phyloP scores from a whole-genome alignment of 192 early-diverging fungal species.

The Coemansia sp. region DNA sequence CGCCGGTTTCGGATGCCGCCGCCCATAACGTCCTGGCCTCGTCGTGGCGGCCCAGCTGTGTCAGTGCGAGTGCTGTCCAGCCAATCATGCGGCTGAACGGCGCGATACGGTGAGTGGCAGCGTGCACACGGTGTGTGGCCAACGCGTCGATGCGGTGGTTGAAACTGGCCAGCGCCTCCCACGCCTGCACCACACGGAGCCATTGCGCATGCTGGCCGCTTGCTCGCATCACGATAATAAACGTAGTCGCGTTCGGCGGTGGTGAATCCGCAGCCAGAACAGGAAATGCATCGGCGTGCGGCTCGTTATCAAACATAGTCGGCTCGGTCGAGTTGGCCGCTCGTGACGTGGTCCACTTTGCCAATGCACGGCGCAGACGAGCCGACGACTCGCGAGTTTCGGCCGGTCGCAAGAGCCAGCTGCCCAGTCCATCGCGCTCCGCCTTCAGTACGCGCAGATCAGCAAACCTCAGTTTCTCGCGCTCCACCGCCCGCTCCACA shows the following conservation, averaged over 20 bases:
- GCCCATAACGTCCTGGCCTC: conserved; percentile 33
- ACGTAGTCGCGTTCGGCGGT: conserved; percentile 31
- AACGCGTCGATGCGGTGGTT: conserved; percentile 16
- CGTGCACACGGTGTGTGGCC: neutral
- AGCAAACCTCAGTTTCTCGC: conserved; percentile 8
- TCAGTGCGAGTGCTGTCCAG: conserved; percentile 25
- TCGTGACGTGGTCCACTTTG: conserved; percentile 31
- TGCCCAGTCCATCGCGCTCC: neutral
- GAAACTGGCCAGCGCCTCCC: conserved; percentile 20
- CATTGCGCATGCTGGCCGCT: conserved; percentile 20
- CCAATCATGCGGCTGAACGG: conserved; percentile 34
- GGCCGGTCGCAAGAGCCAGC: conserved; percentile 16
- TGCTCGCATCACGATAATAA: conserved; percentile 30
- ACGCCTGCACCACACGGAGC: conserved; percentile 18
- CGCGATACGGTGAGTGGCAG: conserved; percentile 1
- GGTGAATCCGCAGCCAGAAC: conserved; percentile 1
- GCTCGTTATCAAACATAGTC: conserved; percentile 11
- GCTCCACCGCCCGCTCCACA: neutral
- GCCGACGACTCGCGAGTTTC: conserved; percentile 13
- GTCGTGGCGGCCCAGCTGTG: neutral
- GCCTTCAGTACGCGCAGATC: conserved; percentile 18
- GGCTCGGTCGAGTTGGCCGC: conserved; percentile 27
- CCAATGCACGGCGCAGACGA: conserved; percentile 14
- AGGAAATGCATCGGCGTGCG: neutral
- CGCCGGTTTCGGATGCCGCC: conserved; percentile 2